phyloP scores from a whole-genome alignment of 2,329 filamentous ascomycete species.

The Paraphaeosphaeria sporulosa region DNA sequence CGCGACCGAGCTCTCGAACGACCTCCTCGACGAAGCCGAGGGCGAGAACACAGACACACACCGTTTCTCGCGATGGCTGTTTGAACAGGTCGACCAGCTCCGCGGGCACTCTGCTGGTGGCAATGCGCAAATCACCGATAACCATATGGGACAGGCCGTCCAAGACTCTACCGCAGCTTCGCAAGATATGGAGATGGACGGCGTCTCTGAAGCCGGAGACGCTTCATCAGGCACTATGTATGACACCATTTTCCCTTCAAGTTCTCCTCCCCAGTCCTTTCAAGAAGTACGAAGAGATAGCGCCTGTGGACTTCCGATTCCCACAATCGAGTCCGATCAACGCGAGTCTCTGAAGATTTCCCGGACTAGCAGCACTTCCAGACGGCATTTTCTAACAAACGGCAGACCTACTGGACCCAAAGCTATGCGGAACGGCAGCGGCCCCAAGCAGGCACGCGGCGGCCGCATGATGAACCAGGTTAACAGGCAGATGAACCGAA shows the following conservation, averaged over 20 bases:
- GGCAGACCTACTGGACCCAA: slow-evolving; percentile 94
- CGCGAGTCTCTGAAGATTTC: not conserved
- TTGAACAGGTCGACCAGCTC: slow-evolving; percentile 78
- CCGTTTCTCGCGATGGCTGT: slow-evolving; percentile 92
- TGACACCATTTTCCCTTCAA: slow-evolving; percentile 27
- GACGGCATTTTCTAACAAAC: slow-evolving; percentile 27
- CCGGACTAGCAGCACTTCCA: not conserved
- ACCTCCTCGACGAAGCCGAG: slow-evolving; percentile 78
- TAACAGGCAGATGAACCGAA: slow-evolving; percentile 81
- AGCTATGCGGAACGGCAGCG: slow-evolving; percentile 82
- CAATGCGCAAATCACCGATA: slow-evolving; percentile 34
- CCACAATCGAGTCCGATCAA: slow-evolving; percentile 9
- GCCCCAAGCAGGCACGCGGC: slow-evolving; percentile 61
- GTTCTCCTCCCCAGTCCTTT: not conserved
- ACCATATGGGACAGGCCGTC: slow-evolving; percentile 32
- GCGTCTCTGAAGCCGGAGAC: slow-evolving; percentile 51
- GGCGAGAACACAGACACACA: slow-evolving; percentile 81
- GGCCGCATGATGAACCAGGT: slow-evolving; percentile 88
- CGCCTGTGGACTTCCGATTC: slow-evolving; percentile 13
- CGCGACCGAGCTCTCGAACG: slow-evolving; percentile 83
- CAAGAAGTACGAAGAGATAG: not conserved
- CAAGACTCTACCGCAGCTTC: slow-evolving; percentile 45
- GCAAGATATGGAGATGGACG: slow-evolving; percentile 76
- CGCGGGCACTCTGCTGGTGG: slow-evolving; percentile 66
- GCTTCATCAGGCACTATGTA: slow-evolving; percentile 54